Evolutionary conservation across 148 eudicot genomes (phyloP).

Genomic region (Amaranthus palmeri): DNA sequence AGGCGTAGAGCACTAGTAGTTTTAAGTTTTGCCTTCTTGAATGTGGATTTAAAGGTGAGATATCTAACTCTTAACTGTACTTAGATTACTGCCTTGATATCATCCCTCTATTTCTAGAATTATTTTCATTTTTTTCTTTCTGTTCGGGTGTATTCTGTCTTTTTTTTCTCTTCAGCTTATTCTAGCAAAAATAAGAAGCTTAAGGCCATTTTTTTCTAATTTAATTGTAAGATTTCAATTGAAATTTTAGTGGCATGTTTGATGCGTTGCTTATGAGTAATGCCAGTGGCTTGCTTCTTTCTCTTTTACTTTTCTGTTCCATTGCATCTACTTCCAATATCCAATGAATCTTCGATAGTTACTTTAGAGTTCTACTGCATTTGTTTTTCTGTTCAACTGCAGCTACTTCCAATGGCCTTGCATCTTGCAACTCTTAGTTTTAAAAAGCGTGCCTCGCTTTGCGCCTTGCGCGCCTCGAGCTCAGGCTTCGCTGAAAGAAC

Average conservation of each 20-base stretch:
- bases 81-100: not conserved
- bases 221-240: not conserved
- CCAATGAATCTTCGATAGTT: too few species aligned
- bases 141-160: not conserved
- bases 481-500: too few species aligned
- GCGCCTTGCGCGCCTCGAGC: too few species aligned
- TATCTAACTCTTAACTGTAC: not conserved
- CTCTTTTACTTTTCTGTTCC: not conserved
- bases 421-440: too few species aligned
- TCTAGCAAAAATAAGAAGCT: not conserved
- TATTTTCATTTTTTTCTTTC: too few species aligned
- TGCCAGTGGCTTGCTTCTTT: not conserved
- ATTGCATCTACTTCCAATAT: not conserved
- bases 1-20: conserved; percentile 81
- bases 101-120: not conserved
- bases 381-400: too few species aligned
- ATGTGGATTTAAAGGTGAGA: conserved; percentile 60
- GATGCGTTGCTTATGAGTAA: not conserved
- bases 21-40: conserved; percentile 53
- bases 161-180: not conserved
- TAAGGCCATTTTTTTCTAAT: not conserved
- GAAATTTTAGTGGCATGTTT: not conserved
- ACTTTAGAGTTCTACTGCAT: too few species aligned
- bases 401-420: too few species aligned
- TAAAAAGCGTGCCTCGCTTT: too few species aligned